Conservation (phyloP, 768 basidiomycete species). For the Naganishia onofrii region DNA sequence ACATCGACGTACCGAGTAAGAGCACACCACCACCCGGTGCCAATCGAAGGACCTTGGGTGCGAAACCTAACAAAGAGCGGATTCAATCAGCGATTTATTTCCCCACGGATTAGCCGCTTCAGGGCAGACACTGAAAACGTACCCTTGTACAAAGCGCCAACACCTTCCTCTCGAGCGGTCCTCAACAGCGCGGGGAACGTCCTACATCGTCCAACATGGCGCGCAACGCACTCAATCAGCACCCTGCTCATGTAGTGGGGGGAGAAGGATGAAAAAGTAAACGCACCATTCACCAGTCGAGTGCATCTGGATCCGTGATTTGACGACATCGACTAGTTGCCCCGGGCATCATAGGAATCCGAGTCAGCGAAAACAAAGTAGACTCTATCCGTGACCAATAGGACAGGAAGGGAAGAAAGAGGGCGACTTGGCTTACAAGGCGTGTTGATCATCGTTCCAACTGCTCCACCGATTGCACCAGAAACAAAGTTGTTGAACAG, state of each 20-base stretch:
- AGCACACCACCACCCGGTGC: conserved; percentile 95
- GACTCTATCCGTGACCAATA: too few relatives aligned
- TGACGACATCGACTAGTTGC: conserved; percentile 79
- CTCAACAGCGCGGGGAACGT: conserved; percentile 75
- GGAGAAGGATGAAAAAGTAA: background rate
- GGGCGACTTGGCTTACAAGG: conserved; percentile 62
- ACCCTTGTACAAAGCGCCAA: conserved; percentile 79
- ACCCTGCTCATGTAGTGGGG: too few relatives aligned
- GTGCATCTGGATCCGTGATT: conserved; percentile 80
- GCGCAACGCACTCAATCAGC: background rate
- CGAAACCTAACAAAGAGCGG: conserved; percentile 59
- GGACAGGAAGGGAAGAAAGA: too few relatives aligned
- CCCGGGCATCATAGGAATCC: too few relatives aligned
- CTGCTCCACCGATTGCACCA: conserved; percentile 74
- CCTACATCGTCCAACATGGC: conserved; percentile 63
- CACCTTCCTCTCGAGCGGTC: conserved; percentile 82
- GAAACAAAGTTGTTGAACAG: conserved; percentile 90
- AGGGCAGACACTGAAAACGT: conserved; percentile 8
- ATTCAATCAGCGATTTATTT: too few relatives aligned
- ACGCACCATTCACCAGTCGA: conserved; percentile 46
- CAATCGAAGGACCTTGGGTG: conserved; percentile 89
- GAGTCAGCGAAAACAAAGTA: background rate
- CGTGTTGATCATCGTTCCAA: conserved; percentile 84
- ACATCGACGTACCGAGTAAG: conserved; percentile 63
- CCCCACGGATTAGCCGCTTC: too few relatives aligned